Evolutionary conservation across 2,329 filamentous ascomycete species (phyloP), one percentile per base, ranked within the genome.

Genomic region (Kalaharituber pfeilii): DNA sequence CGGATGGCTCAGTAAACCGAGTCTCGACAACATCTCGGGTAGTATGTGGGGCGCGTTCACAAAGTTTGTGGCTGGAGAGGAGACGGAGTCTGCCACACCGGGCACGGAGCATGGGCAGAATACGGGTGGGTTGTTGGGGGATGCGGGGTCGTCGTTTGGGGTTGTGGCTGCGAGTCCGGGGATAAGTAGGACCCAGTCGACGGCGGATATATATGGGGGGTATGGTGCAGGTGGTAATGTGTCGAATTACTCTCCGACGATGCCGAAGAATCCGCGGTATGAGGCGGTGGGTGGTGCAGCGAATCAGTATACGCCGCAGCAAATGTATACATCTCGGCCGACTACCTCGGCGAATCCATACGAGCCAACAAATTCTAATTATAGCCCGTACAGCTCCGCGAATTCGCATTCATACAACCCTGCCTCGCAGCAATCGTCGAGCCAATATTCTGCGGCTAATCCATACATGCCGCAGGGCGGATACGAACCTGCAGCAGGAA

Each of bases 31-130:
- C 69, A 86, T 96, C 0, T 91, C 88, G 1, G 87, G 84, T 57
- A 86, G 84, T 29, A 79, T 96, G 66, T 88, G 86, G 77, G 87
- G 81, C 60, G 86, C 84, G 56, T 95, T 99, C 70, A 96, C 88
- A 69, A 95, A 87, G 64, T 98, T 98, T 65, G 87, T 98, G 57
- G 81, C 84, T 51, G 93, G 91, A 13, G 89, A 95, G 56, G 89
- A 96, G 53, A 78, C 78, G 52, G 83, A 86, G 51, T 73, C 74
- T 29, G 73, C 73, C 8, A 78, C 76, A 24, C 42, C 49, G 20
- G 51, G 33, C 13, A 25, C 25, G 3, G 28, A 33, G 11, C 27
- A 42, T 13, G 49, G 33, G 22, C 53, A 53, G 22, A 53, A 29
- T 4, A 29, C 45, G 0, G 75, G 75, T 53, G 77, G 73, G 7